Evolutionary conservation across 805 yeast genomes (phyloP).

Genomic region (Wickerhamomyces kurtzmanii): DNA sequence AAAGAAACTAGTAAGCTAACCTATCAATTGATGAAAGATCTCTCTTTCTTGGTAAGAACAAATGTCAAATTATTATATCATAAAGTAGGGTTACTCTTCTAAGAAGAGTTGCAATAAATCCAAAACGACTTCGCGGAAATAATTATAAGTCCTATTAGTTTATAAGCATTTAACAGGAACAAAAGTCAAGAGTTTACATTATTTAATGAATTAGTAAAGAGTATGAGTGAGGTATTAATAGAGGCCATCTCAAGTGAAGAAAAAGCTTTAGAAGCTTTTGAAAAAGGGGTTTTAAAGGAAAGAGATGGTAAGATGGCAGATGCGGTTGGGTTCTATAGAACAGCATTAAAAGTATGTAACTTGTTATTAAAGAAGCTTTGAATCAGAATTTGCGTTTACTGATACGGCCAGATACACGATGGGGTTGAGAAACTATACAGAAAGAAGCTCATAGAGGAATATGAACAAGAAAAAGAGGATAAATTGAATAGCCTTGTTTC

Average conservation of each 20-base stretch:
- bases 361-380: not conserved
- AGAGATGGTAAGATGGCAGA: conserved; percentile 70
- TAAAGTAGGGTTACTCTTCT: no score
- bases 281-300: conserved; percentile 64
- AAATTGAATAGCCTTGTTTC: conserved; percentile 2
- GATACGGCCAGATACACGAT: conserved; percentile 20
- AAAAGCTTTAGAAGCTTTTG: conserved; percentile 57
- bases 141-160: no score
- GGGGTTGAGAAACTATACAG: conserved; percentile 66
- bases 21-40: no score
- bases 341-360: conserved; percentile 48
- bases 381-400: not conserved
- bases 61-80: no score
- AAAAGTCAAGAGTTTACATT: no score
- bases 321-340: conserved; percentile 64
- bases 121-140: no score
- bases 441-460: conserved; percentile 36
- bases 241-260: conserved; percentile 6
- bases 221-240: no score
- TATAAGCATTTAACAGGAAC: no score
- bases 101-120: no score
- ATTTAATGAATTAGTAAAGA: no score
- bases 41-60: no score
- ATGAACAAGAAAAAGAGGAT: conserved; percentile 18
- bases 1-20: no score